Evolutionary conservation across 257 asterid species (phyloP).

Genomic region (Rauvolfia tetraphylla): DNA sequence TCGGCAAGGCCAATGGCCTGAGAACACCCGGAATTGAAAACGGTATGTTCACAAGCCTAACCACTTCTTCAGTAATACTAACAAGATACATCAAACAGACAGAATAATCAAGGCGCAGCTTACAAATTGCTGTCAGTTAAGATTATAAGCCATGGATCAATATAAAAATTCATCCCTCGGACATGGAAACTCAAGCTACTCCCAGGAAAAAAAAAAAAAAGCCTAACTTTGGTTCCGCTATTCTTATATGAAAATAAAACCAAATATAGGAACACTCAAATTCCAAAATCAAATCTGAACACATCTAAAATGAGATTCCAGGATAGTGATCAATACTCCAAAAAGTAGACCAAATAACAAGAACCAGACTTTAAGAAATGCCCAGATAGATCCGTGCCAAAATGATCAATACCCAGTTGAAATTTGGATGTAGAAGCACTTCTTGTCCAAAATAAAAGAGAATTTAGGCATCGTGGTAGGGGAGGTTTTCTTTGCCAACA

Average conservation of each 20-base stretch:
- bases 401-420: not conserved
- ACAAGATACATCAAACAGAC: slow-evolving; percentile 68
- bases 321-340: not conserved
- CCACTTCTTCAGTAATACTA: slow-evolving; percentile 31
- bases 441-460: slow-evolving; percentile 2
- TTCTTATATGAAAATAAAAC: not conserved
- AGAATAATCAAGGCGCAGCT: slow-evolving; percentile 9
- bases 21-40: slow-evolving; percentile 49
- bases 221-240: not conserved
- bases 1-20: slow-evolving; percentile 63
- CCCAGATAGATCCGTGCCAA: not conserved
- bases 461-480: not conserved
- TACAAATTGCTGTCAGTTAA: slow-evolving; percentile 29
- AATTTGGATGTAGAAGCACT: not conserved
- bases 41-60: slow-evolving; percentile 77
- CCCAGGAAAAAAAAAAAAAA: slow-evolving; percentile 1
- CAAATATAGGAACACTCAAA: not conserved
- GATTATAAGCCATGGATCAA: slow-evolving; percentile 27
- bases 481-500: not conserved
- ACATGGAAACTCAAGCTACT: not conserved
- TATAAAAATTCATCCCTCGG: slow-evolving; percentile 16
- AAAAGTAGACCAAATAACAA: slow-evolving; percentile 1
- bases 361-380: not conserved
- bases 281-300: not conserved
- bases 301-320: not conserved